Base-by-base conservation (phyloP, 2,329 filamentous ascomycete genomes). In the Diaporthe longicolla region DNA sequence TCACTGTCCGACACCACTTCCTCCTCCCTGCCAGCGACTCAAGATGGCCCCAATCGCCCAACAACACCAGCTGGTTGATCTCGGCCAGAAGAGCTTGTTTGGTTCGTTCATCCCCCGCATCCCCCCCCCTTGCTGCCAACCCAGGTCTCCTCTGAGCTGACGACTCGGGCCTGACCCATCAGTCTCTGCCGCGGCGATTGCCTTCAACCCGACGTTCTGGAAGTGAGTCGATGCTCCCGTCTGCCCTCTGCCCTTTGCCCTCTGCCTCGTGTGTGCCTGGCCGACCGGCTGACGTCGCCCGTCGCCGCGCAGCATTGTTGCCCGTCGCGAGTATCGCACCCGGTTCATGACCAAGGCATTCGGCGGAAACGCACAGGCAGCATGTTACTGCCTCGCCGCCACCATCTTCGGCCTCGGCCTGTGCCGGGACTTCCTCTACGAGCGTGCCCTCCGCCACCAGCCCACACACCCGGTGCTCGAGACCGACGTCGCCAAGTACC, bases 171-270 rank as follows among this genome's bases (percentile, higher is more conserved):
- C 15, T n/a, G 29, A 32, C 54, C 13, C 71, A 73, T 37, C 78
- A 98, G 95, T 97, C 78, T 94, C 95, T 78, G 94, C 92, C 63
- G 89, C 88, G 72, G 90, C 94, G 70, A 97, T 99, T 84, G 89
- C 93, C 65, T 98, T 99, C 85, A 99, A 99, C 85, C 97, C 97
- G 29, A 93, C 97, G n/a, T 98, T 98, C 85, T 99, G 97, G 97
- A 99, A 99, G 95, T 98, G 89, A 88, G 94, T 89, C 13, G 21
- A 24, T 52, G 32, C 0, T 19, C 21, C 21, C 10, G 6, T 24
- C n/a, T 37, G 35, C 35, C 9, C 40, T 43, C 40, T 19, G 40
- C 40, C 26, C 37, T 11, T 8, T 29, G 37, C 26, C 15, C 29
- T 6, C 5, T 57, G 52, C n/a, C 13, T 26, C n/a, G n/a, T n/a